phyloP scores from a whole-genome alignment of 2,329 filamentous ascomycete genomes.

The Xylariaceae sp. region DNA sequence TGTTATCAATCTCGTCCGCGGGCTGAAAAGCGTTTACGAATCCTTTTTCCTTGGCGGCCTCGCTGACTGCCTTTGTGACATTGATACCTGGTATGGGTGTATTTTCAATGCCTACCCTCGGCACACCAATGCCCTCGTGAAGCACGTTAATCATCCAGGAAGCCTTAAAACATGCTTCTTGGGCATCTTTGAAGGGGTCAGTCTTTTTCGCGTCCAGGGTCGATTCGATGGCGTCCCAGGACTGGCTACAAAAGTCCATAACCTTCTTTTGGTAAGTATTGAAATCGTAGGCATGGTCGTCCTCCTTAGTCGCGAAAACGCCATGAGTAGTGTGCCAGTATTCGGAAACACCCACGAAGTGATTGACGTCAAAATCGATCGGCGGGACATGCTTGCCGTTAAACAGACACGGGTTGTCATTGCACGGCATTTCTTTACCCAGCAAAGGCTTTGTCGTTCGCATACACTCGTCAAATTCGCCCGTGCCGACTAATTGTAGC shows the following conservation, averaged over 20 bases:
- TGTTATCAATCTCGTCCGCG: constrained; percentile 83
- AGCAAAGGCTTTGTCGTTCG: constrained; percentile 77
- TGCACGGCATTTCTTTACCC: constrained; percentile 81
- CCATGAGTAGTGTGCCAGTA: constrained; percentile 99
- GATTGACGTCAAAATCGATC: constrained; percentile 95
- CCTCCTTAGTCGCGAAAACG: constrained; percentile 75
- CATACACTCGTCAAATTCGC: constrained; percentile 81
- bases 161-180: constrained; percentile 94
- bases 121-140: constrained; percentile 92
- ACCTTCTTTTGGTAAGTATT: constrained; percentile 84
- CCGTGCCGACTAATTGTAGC: constrained; percentile 70
- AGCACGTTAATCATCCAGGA: constrained; percentile 97
- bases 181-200: constrained; percentile 72
- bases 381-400: constrained; percentile 90
- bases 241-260: constrained; percentile 74
- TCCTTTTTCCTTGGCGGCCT: constrained; percentile 66
- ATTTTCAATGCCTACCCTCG: constrained; percentile 73
- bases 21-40: constrained; percentile 86
- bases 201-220: constrained; percentile 65
- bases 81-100: constrained; percentile 55
- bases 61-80: constrained; percentile 64
- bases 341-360: constrained; percentile 95
- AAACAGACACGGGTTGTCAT: constrained; percentile 78
- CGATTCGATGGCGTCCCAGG: constrained; percentile 72
- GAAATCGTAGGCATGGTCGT: constrained; percentile 77